Conservation (phyloP, 1,284 basidiomycete genomes). For the Sporisorium exsertum region DNA sequence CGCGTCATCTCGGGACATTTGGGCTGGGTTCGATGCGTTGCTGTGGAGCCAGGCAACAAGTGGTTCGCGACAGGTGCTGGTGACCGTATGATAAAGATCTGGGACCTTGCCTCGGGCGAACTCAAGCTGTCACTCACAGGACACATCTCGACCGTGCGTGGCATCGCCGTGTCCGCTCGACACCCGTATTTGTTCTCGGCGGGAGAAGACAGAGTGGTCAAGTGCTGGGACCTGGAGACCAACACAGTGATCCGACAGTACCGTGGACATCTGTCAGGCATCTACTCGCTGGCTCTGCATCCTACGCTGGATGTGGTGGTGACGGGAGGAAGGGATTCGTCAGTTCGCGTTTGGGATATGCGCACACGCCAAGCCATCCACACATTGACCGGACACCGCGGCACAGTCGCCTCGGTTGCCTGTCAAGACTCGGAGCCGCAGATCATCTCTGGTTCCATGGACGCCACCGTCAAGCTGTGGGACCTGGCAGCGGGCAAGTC, state of each 20-base stretch:
- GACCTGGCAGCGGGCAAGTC: constrained; percentile 98
- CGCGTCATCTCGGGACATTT: constrained; percentile 97
- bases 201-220: constrained; percentile 99
- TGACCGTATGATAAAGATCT: constrained; percentile 98
- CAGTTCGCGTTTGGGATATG: constrained; percentile 99
- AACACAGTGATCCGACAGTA: constrained; percentile 99
- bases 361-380: constrained; percentile 95
- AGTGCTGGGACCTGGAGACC: constrained; percentile 98
- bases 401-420: constrained; percentile 91
- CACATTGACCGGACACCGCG: constrained; percentile 90
- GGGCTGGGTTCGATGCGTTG: constrained; percentile 96
- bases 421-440: constrained; percentile 97
- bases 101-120: constrained; percentile 96
- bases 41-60: constrained; percentile 96
- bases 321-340: constrained; percentile 92
- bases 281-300: constrained; percentile 83
- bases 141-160: constrained; percentile 95
- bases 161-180: constrained; percentile 87
- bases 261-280: constrained; percentile 95
- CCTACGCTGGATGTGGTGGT: constrained; percentile 95
- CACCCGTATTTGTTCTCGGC: constrained; percentile 98
- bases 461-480: constrained; percentile 95
- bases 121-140: constrained; percentile 94
- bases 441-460: constrained; percentile 97
- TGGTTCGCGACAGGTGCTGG: constrained; percentile 99